A percentile compares a stretch with the other conserved stretches of the same genome.
Conservation (phyloP, 148 eudicot species). For the Agrostemma githago region DNA sequence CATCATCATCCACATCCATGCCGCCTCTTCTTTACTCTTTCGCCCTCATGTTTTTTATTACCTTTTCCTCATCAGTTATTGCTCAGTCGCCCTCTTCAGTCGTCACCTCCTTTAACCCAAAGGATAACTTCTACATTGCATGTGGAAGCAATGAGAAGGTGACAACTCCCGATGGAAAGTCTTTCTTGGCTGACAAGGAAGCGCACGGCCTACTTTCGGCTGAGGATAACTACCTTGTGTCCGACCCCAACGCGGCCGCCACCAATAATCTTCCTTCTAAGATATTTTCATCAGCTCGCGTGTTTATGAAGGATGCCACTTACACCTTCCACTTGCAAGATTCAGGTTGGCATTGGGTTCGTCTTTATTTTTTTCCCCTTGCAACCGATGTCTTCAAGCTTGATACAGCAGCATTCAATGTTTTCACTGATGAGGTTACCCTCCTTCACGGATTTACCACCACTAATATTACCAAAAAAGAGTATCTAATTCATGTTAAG, state of each 20-base stretch:
- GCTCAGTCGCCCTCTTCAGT: not conserved
- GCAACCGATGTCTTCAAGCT: slow-evolving; percentile 43
- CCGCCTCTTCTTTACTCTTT: not conserved
- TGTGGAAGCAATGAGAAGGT: slow-evolving; percentile 53
- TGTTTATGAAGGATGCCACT: slow-evolving; percentile 57
- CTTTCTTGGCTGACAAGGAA: slow-evolving; percentile 46
- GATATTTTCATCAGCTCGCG: slow-evolving; percentile 50
- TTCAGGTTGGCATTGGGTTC: slow-evolving; percentile 89
- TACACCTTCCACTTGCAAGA: slow-evolving; percentile 54
- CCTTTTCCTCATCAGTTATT: slow-evolving; percentile 8
- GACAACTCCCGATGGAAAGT: slow-evolving; percentile 46
- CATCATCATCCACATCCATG: slow-evolving; percentile 1
- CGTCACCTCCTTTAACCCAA: slow-evolving; percentile 46
- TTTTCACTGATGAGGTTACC: slow-evolving; percentile 50
- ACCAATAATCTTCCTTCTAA: slow-evolving; percentile 36
- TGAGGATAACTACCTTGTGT: slow-evolving; percentile 39
- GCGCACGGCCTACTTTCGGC: slow-evolving; percentile 38
- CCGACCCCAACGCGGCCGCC: slow-evolving; percentile 25
- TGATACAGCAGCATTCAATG: slow-evolving; percentile 47
- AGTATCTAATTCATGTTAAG: slow-evolving; percentile 55
- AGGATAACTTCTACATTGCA: slow-evolving; percentile 52
- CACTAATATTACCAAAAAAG: slow-evolving; percentile 32
- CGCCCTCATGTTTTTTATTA: not conserved
- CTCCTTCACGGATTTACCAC: slow-evolving; percentile 46
- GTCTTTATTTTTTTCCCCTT: slow-evolving; percentile 64